Conservation (phyloP, 345 rosid species). For the Citrus australasica region DNA sequence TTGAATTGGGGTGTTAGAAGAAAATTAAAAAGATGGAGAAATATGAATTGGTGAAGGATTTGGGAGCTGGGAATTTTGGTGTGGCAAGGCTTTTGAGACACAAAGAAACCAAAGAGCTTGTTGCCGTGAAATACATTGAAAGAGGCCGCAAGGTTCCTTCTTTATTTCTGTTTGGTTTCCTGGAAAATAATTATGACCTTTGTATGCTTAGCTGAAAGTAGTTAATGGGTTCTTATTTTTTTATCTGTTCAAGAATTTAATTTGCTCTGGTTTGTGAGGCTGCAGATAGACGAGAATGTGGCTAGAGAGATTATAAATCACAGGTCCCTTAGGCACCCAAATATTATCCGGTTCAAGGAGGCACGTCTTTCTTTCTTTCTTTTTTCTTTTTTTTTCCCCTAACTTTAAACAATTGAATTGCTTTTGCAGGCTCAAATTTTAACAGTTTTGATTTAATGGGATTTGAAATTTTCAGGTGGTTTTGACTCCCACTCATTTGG, state of each 20-base stretch:
- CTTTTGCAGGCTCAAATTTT: neutral
- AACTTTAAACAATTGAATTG: neutral
- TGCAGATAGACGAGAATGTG: slow-evolving; percentile 92
- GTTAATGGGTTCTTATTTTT: no score
- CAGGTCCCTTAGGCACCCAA: slow-evolving; percentile 88
- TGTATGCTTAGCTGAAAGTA: neutral
- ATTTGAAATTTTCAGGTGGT: slow-evolving; percentile 49
- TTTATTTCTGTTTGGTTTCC: neutral
- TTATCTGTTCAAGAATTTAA: no score
- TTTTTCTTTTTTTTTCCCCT: neutral
- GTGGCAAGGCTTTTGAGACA: slow-evolving; percentile 79
- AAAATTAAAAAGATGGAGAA: slow-evolving; percentile 47
- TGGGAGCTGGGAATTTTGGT: slow-evolving; percentile 90
- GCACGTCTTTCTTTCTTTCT: slow-evolving; percentile 18
- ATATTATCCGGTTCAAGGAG: slow-evolving; percentile 91
- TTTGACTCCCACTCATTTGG: slow-evolving; percentile 83
- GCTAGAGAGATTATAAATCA: slow-evolving; percentile 95
- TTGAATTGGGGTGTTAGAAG: neutral
- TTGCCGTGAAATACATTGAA: slow-evolving; percentile 92
- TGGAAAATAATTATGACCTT: neutral
- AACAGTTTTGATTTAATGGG: neutral
- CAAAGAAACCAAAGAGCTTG: slow-evolving; percentile 80
- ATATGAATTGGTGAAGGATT: slow-evolving; percentile 74
- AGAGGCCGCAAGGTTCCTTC: slow-evolving; percentile 70
- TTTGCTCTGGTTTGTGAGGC: neutral